A percentile compares a stretch with the other conserved stretches of the same genome.
Evolutionary conservation across 352 stramenopile genomes (phyloP).

Genomic region (Elongisporangium undulatum): DNA sequence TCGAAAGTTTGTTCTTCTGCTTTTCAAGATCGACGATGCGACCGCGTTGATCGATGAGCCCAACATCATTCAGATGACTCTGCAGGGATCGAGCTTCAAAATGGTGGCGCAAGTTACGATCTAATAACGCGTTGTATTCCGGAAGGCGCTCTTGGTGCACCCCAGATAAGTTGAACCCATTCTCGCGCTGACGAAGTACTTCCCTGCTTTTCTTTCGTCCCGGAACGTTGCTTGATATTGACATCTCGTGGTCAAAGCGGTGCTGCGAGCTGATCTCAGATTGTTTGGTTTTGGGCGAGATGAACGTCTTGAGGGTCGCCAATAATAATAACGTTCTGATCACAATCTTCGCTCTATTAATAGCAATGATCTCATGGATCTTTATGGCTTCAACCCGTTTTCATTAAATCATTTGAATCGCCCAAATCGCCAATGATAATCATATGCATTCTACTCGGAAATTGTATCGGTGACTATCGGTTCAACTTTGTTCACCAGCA

Average conservation of each 20-base stretch:
- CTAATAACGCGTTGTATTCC: slow-evolving; percentile 87
- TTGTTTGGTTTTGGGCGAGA: not conserved
- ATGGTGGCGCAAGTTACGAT: slow-evolving; percentile 87
- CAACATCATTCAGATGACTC: slow-evolving; percentile 70
- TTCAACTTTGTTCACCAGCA: slow-evolving; percentile 13
- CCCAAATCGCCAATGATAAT: no score
- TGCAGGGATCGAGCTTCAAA: slow-evolving; percentile 83
- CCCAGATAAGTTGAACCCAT: slow-evolving; percentile 49
- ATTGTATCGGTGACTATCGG: slow-evolving; percentile 4
- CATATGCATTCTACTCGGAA: not conserved
- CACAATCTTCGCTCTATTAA: slow-evolving; percentile 12
- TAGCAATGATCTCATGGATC: not conserved
- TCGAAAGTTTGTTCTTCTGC: slow-evolving; percentile 87
- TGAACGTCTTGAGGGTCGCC: not conserved
- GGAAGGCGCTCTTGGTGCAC: slow-evolving; percentile 67
- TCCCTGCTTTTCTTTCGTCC: slow-evolving; percentile 37
- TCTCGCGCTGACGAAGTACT: slow-evolving; percentile 45
- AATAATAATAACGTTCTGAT: slow-evolving; percentile 10
- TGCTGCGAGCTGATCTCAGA: not conserved
- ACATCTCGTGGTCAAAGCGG: not conserved
- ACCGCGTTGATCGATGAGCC: slow-evolving; percentile 83
- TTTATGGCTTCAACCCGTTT: not conserved
- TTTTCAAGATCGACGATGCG: slow-evolving; percentile 89
- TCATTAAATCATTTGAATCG: no score
- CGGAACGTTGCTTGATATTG: slow-evolving; percentile 7